Evolutionary conservation across 345 rosid species (phyloP).

Genomic region (Zanthoxylum bungeanum): DNA sequence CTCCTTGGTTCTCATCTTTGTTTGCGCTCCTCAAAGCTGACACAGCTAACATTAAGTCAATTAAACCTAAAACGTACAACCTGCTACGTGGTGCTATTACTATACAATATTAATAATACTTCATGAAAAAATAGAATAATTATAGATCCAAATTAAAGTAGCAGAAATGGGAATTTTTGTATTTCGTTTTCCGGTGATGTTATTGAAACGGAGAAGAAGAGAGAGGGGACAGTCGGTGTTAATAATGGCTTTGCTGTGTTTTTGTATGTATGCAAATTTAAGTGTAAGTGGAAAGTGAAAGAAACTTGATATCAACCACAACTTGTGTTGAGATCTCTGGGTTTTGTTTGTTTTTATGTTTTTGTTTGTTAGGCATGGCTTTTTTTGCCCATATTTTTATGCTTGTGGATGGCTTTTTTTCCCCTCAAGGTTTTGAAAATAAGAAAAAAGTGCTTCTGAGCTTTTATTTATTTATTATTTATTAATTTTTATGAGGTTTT

Average conservation of each 20-base stretch:
- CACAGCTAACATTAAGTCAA: slow-evolving; percentile 89
- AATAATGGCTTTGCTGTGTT: slow-evolving; percentile 10
- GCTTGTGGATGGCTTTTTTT: slow-evolving; percentile 51
- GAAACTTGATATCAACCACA: slow-evolving; percentile 49
- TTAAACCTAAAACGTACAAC: too few relatives aligned
- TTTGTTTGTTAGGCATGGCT: slow-evolving; percentile 8
- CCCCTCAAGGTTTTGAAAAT: slow-evolving; percentile 25
- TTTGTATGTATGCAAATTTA: slow-evolving; percentile 12
- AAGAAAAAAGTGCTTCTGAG: slow-evolving; percentile 14
- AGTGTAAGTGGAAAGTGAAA: slow-evolving; percentile 22
- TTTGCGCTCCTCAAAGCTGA: slow-evolving; percentile 43
- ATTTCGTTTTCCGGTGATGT: not conserved
- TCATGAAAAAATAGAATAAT: slow-evolving; percentile 12
- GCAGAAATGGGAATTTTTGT: not conserved
- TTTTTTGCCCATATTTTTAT: slow-evolving; percentile 5
- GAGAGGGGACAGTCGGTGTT: slow-evolving; percentile 6
- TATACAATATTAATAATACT: too few relatives aligned
- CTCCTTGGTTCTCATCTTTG: slow-evolving; percentile 41
- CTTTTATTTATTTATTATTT: too few relatives aligned
- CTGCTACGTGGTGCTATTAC: too few relatives aligned
- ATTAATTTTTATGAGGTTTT: too few relatives aligned
- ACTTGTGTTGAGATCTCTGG: slow-evolving; percentile 32
- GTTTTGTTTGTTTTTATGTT: slow-evolving; percentile 21
- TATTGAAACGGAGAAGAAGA: slow-evolving; percentile 1
- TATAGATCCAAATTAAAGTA: not conserved